phyloP scores from a whole-genome alignment of 257 asterid species.

The Cruciata laevipes region DNA sequence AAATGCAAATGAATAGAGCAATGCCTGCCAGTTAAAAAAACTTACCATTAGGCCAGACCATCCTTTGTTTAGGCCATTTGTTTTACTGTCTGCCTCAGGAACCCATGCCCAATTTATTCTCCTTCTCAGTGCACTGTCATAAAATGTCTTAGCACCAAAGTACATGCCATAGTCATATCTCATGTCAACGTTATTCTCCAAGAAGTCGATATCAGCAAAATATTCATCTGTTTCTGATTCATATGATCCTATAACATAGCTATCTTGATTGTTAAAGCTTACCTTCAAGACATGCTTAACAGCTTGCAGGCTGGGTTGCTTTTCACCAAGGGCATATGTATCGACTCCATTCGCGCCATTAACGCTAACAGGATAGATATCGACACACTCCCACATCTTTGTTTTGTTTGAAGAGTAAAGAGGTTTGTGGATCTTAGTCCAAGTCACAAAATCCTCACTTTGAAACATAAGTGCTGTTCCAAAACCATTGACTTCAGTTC shows the following conservation, averaged over 20 bases:
- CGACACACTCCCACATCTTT: constrained; percentile 71
- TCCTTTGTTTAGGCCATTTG: constrained; percentile 42
- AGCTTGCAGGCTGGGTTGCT: neutral
- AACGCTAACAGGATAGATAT: constrained; percentile 53
- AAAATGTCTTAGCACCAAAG: constrained; percentile 73
- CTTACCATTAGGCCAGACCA: constrained; percentile 42
- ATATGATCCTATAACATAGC: constrained; percentile 56
- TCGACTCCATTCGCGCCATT: constrained; percentile 37
- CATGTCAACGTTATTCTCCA: constrained; percentile 46
- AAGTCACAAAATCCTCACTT: constrained; percentile 46
- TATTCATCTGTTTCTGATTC: constrained; percentile 29
- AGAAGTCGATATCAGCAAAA: constrained; percentile 34
- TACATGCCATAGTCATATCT: constrained; percentile 69
- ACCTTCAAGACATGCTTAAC: constrained; percentile 57
- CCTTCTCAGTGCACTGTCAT: constrained; percentile 43
- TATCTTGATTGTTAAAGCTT: constrained; percentile 51
- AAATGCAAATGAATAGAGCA: neutral
- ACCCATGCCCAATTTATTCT: constrained; percentile 84
- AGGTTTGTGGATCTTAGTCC: constrained; percentile 44
- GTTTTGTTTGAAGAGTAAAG: constrained; percentile 39
- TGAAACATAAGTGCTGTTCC: constrained; percentile 51
- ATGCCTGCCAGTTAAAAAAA: neutral
- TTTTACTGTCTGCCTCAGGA: constrained; percentile 41
- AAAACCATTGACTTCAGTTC: constrained; percentile 29
- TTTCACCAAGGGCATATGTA: constrained; percentile 31